phyloP scores from a whole-genome alignment of 2,329 filamentous ascomycete genomes.

The Trichophaea hybrida region DNA sequence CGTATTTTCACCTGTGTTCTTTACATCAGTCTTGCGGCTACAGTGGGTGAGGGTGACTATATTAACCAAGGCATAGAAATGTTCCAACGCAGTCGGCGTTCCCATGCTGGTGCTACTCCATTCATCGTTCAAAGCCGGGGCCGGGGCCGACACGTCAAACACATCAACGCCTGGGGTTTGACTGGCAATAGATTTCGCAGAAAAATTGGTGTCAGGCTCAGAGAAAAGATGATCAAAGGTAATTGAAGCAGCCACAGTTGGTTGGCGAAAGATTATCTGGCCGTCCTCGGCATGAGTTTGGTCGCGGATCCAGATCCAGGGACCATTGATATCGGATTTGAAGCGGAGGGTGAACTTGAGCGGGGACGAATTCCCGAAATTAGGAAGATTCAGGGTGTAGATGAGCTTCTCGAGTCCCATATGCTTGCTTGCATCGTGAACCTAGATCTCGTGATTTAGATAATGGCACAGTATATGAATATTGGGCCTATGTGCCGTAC shows the following conservation, averaged over 20 bases:
- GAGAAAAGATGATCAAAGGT: background rate
- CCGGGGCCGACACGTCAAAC: conserved; percentile 14
- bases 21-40: background rate
- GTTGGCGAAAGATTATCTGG: background rate
- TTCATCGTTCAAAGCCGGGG: conserved; percentile 6
- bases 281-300: background rate
- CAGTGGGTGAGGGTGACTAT: background rate
- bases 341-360: conserved; percentile 19
- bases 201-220: conserved; percentile 7
- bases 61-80: conserved; percentile 2
- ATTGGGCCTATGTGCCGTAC: background rate
- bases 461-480: background rate
- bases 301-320: conserved; percentile 18
- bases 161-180: conserved; percentile 14
- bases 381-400: conserved; percentile 11
- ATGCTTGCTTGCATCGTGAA: background rate
- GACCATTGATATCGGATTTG: conserved; percentile 1
- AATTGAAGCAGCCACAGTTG: background rate
- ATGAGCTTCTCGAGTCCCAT: background rate
- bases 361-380: background rate
- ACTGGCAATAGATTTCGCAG: conserved; percentile 3
- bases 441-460: background rate
- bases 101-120: conserved; percentile 8
- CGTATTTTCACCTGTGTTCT: background rate
- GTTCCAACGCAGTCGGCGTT: conserved; percentile 10